Percentiles rank a stretch among this genome's conserved stretches.
These are phyloP conservation scores for Candida insectorum DNA, from an alignment of 805 yeast genomes.

Conservation along the genomic window DNA sequence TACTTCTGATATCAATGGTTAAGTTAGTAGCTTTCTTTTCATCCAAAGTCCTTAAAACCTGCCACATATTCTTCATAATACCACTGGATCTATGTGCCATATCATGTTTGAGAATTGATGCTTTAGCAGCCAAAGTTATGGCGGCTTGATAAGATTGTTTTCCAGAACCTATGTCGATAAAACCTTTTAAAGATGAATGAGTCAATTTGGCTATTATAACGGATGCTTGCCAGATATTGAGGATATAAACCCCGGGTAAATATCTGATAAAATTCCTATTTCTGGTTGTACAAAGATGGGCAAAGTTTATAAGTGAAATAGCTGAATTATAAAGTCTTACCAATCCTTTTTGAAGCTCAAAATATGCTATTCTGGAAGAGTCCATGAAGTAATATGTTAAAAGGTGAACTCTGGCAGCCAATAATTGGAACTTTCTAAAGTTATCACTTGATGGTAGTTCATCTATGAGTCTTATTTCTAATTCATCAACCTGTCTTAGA, in stretches of 20 bases:
- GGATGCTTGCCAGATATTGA: constrained; percentile 89
- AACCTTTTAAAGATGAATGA: constrained; percentile 67
- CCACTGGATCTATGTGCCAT: constrained; percentile 91
- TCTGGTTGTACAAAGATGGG: constrained; percentile 54
- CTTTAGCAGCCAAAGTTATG: constrained; percentile 63
- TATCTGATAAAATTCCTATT: constrained; percentile 66
- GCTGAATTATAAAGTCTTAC: constrained; percentile 81
- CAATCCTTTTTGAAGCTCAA: constrained; percentile 70
- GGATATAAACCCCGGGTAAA: constrained; percentile 78
- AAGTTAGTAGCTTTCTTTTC: constrained; percentile 42
- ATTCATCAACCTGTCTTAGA: constrained; percentile 67
- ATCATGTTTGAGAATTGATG: constrained; percentile 87
- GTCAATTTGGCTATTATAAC: constrained; percentile 75
- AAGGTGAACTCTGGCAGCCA: constrained; percentile 77
- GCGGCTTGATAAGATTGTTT: constrained; percentile 66
- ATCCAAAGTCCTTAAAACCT: constrained; percentile 66
- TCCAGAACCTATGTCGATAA: constrained; percentile 70
- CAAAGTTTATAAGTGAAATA: constrained; percentile 63
- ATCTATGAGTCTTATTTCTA: constrained; percentile 54
- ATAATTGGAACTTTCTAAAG: constrained; percentile 62
- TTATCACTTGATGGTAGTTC: constrained; percentile 50
- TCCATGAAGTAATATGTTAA: constrained; percentile 80
- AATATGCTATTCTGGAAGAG: constrained; percentile 42
- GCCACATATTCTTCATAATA: constrained; percentile 94
- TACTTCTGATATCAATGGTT: constrained; percentile 62